phyloP scores from a whole-genome alignment of 2,329 filamentous ascomycete genomes.

The Fusarium sp. region DNA sequence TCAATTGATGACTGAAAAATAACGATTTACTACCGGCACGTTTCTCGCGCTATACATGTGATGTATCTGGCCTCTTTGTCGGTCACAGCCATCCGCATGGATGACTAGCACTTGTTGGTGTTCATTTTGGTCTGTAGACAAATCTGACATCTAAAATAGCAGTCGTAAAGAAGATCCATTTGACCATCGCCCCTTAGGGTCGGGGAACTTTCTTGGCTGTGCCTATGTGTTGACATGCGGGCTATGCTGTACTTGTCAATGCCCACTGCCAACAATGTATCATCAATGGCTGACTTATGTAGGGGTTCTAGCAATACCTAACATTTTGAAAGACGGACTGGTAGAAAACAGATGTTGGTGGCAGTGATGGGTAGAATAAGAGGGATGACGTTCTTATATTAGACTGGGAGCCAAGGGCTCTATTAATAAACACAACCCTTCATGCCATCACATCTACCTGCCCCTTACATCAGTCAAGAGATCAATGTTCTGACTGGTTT shows the following conservation, averaged over 20 bases:
- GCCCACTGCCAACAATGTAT: too few relatives aligned
- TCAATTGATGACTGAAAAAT: constrained; percentile 31
- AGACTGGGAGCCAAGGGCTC: neutral
- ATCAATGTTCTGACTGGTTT: neutral
- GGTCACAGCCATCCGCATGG: neutral
- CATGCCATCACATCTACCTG: constrained; percentile 13
- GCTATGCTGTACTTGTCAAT: neutral
- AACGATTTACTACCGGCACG: constrained; percentile 30
- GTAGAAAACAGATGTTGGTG: neutral
- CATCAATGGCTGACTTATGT: neutral
- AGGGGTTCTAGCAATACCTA: neutral
- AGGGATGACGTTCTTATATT: constrained; percentile 2
- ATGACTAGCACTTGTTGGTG: neutral
- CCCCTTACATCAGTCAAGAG: constrained; percentile 1
- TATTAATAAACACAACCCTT: constrained; percentile 6
- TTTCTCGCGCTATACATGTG: neutral
- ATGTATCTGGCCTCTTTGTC: neutral
- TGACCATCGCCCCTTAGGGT: neutral
- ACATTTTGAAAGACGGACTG: neutral
- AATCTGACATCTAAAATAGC: neutral
- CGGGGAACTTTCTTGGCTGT: neutral
- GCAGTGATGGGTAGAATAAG: neutral
- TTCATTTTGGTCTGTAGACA: neutral
- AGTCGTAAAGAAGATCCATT: neutral
- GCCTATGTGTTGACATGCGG: neutral